phyloP scores from a whole-genome alignment of 192 early-diverging fungal species.

The Backusella parvicylindrica region DNA sequence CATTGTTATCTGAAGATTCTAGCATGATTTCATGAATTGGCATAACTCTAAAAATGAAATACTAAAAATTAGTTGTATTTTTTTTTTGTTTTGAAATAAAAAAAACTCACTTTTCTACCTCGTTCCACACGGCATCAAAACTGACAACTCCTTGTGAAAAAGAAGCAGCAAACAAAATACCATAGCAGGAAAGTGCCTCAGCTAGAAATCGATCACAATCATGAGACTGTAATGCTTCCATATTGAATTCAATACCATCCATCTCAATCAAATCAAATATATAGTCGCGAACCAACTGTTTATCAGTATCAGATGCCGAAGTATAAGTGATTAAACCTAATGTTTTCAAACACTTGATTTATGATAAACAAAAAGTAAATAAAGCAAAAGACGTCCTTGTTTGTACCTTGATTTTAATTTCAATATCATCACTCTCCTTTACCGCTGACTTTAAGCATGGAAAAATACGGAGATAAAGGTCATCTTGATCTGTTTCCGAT shows the following conservation, averaged over 20 bases:
- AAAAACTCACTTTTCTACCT: slow-evolving; percentile 28
- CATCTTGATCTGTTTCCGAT: slow-evolving; percentile 37
- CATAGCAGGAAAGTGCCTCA: slow-evolving; percentile 15
- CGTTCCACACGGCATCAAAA: slow-evolving; percentile 29
- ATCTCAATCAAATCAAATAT: slow-evolving; percentile 30
- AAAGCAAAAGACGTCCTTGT: too few relatives aligned
- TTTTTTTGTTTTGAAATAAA: not conserved
- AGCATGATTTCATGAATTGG: slow-evolving; percentile 51
- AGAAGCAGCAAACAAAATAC: slow-evolving; percentile 19
- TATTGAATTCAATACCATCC: slow-evolving; percentile 16
- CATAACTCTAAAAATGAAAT: slow-evolving; percentile 41
- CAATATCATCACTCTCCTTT: slow-evolving; percentile 34
- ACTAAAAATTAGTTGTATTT: not conserved
- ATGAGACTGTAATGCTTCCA: slow-evolving; percentile 12
- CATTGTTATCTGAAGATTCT: slow-evolving; percentile 53
- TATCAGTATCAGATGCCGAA: slow-evolving; percentile 29
- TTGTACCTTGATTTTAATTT: slow-evolving; percentile 47
- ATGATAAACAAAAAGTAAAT: not conserved
- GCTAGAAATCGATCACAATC: slow-evolving; percentile 14
- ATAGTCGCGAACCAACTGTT: slow-evolving; percentile 15
- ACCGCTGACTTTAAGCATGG: slow-evolving; percentile 41
- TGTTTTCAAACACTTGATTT: slow-evolving; percentile 18
- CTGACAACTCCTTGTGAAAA: slow-evolving; percentile 20
- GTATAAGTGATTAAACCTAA: slow-evolving; percentile 26
- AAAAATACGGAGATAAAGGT: slow-evolving; percentile 42